phyloP scores from a whole-genome alignment of 176 grass and related monocot species.

The Saccharum officinarum region DNA sequence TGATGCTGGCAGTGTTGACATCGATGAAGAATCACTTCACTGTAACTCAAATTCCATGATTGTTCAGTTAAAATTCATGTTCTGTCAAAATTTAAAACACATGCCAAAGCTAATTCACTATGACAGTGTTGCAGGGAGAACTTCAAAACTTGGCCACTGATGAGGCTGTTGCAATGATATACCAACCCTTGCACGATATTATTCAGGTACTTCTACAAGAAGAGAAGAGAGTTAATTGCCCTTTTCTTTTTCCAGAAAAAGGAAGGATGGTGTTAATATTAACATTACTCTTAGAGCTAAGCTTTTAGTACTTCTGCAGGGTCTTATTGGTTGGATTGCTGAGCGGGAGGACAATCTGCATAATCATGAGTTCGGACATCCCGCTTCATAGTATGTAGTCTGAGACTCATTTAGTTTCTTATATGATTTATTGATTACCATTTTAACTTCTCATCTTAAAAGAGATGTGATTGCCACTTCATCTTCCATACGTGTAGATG shows the following conservation, averaged over 20 bases:
- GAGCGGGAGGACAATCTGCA: conserved; percentile 45
- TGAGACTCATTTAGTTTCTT: conserved; percentile 16
- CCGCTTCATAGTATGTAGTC: conserved; percentile 76
- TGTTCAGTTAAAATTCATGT: conserved; percentile 30
- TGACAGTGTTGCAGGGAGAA: conserved; percentile 57
- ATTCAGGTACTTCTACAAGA: conserved; percentile 64
- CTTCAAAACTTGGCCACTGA: conserved; percentile 56
- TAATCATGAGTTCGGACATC: conserved; percentile 62
- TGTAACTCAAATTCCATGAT: conserved; percentile 40
- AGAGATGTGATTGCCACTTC: not conserved
- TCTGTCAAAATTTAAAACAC: not conserved
- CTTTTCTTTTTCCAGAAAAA: not conserved
- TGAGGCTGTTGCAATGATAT: conserved; percentile 60
- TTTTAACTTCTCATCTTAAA: not conserved
- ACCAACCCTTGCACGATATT: conserved; percentile 73
- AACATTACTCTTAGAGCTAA: conserved; percentile 16
- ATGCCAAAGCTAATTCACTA: conserved; percentile 28
- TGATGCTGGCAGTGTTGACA: conserved; percentile 82
- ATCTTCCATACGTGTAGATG: not conserved
- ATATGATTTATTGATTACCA: conserved; percentile 16
- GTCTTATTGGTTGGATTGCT: conserved; percentile 75
- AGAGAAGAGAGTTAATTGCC: conserved; percentile 1
- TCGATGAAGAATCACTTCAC: conserved; percentile 69
- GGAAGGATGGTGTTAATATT: not conserved
- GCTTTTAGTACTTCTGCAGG: conserved; percentile 51